Conservation (phyloP, 2,329 filamentous ascomycete genomes). For the Macrophomina pseudophaseolina region DNA sequence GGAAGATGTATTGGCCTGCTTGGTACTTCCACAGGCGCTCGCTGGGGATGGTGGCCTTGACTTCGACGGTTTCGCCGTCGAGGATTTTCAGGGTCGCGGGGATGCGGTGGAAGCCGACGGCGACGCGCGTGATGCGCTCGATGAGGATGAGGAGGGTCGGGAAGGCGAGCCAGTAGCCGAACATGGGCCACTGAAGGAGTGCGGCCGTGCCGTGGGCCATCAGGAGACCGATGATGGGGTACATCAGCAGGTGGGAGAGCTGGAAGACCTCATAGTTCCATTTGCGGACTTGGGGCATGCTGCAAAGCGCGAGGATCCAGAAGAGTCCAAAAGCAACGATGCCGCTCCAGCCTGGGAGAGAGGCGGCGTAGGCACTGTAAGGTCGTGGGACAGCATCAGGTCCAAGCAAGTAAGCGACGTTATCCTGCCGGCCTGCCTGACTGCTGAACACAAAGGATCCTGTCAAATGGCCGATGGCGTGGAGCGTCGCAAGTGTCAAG, state of each 20-base stretch:
- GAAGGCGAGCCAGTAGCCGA: conserved; percentile 62
- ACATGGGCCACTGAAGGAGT: conserved; percentile 61
- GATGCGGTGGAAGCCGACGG: conserved; percentile 56
- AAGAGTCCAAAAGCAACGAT: conserved; percentile 57
- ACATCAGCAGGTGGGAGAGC: conserved; percentile 63
- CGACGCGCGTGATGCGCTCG: conserved; percentile 55
- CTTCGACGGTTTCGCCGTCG: conserved; percentile 59
- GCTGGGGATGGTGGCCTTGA: conserved; percentile 56
- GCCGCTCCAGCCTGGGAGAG: conserved; percentile 58
- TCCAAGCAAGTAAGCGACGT: conserved; percentile 53
- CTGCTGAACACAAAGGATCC: conserved; percentile 61
- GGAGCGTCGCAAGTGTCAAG: conserved; percentile 57
- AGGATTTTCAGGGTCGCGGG: conserved; percentile 55
- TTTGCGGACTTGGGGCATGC: conserved; percentile 56
- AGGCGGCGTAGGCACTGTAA: conserved; percentile 55
- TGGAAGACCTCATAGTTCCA: conserved; percentile 64
- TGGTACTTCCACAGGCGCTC: conserved; percentile 59
- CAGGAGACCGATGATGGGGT: conserved; percentile 61
- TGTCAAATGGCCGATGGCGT: conserved; percentile 60
- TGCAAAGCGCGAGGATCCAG: conserved; percentile 55
- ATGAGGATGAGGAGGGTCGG: conserved; percentile 58
- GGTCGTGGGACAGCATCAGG: conserved; percentile 50
- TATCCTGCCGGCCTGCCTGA: conserved; percentile 49
- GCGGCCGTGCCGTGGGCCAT: conserved; percentile 60
- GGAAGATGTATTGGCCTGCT: conserved; percentile 63